These are phyloP conservation scores for Yamadazyma scolyti DNA, from an alignment of 805 yeast species.

Conservation along the genomic window DNA sequence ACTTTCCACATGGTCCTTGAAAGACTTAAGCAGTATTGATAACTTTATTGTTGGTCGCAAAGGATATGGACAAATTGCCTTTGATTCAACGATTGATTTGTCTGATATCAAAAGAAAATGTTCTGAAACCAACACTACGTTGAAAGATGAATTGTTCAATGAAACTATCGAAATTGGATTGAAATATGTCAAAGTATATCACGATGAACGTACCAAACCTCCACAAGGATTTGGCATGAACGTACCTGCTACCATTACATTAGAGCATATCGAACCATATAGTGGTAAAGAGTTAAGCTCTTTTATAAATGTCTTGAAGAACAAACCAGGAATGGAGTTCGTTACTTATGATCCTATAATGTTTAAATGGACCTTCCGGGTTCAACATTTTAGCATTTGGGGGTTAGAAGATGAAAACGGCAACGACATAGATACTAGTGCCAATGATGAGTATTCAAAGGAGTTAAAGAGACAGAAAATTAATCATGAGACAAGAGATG, in stretches of 20 bases:
- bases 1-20: constrained; percentile 38
- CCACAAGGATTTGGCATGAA: constrained; percentile 66
- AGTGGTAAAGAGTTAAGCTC: constrained; percentile 36
- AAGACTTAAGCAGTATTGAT: constrained; percentile 52
- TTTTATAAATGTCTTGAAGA: constrained; percentile 49
- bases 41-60: constrained; percentile 67
- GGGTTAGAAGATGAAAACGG: constrained; percentile 63
- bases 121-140: constrained; percentile 26
- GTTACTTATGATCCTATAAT: constrained; percentile 74
- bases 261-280: constrained; percentile 58
- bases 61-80: constrained; percentile 66
- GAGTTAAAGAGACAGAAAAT: constrained; percentile 35
- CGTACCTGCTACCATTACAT: constrained; percentile 70
- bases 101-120: constrained; percentile 45
- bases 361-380: constrained; percentile 76
- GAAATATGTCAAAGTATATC: constrained; percentile 58
- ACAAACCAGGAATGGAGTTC: constrained; percentile 67
- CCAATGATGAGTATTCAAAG: constrained; percentile 22
- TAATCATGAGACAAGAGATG: constrained; percentile 21
- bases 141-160: constrained; percentile 40
- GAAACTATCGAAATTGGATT: constrained; percentile 37
- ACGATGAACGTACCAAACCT: constrained; percentile 52
- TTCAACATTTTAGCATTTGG: constrained; percentile 93
- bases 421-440: constrained; percentile 13
- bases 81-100: constrained; percentile 65